Conservation (phyloP, 1,284 basidiomycete genomes). For the Cystobasidium pallidum region DNA sequence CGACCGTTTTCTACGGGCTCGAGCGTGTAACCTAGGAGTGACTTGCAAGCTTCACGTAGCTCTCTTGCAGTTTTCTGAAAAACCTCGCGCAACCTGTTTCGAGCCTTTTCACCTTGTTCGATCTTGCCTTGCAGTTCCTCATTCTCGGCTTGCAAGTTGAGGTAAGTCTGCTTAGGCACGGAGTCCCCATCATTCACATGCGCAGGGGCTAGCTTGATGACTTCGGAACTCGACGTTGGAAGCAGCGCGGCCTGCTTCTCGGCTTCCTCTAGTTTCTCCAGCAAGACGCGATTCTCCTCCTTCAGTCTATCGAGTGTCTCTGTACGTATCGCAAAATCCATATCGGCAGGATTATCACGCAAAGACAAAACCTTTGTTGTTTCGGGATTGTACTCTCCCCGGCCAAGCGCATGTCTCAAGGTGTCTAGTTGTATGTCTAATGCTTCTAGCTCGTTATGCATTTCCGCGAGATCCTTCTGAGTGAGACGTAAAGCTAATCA, state of each 20-base stretch:
- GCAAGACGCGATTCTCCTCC: slow-evolving; percentile 72
- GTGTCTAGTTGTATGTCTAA: slow-evolving; percentile 74
- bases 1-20: slow-evolving; percentile 81
- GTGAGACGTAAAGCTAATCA: slow-evolving; percentile 45
- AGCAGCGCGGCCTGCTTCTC: slow-evolving; percentile 61
- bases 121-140: slow-evolving; percentile 28
- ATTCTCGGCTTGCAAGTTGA: slow-evolving; percentile 36
- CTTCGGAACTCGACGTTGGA: slow-evolving; percentile 64
- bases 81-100: slow-evolving; percentile 49
- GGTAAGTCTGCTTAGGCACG: slow-evolving; percentile 66
- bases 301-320: slow-evolving; percentile 70
- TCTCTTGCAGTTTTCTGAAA: slow-evolving; percentile 75
- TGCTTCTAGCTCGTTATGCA: slow-evolving; percentile 64
- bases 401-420: slow-evolving; percentile 71
- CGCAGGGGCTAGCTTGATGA: slow-evolving; percentile 62
- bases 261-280: slow-evolving; percentile 56
- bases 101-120: slow-evolving; percentile 40
- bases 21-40: slow-evolving; percentile 79
- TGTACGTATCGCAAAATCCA: slow-evolving; percentile 70
- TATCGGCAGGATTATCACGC: slow-evolving; percentile 71
- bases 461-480: slow-evolving; percentile 52
- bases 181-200: slow-evolving; percentile 64
- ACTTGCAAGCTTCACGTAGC: slow-evolving; percentile 76
- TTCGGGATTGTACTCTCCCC: slow-evolving; percentile 74
- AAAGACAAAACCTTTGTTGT: slow-evolving; percentile 71